phyloP scores from a whole-genome alignment of 2,329 filamentous ascomycete genomes.

The Aspergillus pseudoviridinutans region DNA sequence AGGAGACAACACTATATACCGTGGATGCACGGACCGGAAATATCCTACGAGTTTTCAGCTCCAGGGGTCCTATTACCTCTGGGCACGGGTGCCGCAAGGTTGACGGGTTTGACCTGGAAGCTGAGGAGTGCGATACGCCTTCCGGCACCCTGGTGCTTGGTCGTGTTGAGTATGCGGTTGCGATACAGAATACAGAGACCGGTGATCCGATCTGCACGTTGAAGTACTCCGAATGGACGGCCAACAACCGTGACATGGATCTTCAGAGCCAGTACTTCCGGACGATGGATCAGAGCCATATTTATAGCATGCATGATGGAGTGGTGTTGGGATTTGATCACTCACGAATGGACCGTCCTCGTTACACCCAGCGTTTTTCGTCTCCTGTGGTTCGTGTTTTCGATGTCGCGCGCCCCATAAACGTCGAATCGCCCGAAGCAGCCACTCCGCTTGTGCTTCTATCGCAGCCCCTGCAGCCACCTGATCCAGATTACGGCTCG shows the following conservation, averaged over 20 bases:
- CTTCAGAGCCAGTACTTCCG: conserved; percentile 75
- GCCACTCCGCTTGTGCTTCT: conserved; percentile 72
- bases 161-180: conserved; percentile 83
- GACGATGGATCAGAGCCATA: conserved; percentile 82
- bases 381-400: conserved; percentile 84
- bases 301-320: conserved; percentile 83
- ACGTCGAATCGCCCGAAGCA: conserved; percentile 58
- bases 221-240: conserved; percentile 89
- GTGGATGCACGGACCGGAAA: conserved; percentile 82
- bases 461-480: conserved; percentile 73
- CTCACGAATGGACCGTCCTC: conserved; percentile 50
- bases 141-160: conserved; percentile 78
- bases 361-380: conserved; percentile 66
- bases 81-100: conserved; percentile 72
- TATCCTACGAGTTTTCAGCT: conserved; percentile 79
- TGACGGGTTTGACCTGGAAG: conserved; percentile 57
- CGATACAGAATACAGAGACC: conserved; percentile 70
- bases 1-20: conserved; percentile 84
- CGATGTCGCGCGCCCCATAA: conserved; percentile 73
- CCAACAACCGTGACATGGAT: conserved; percentile 86
- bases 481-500: conserved; percentile 39
- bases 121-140: conserved; percentile 69
- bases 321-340: conserved; percentile 77
- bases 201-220: conserved; percentile 79
- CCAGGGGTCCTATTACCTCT: conserved; percentile 64